These are phyloP conservation scores for Rubroshorea leprosula DNA, from an alignment of 345 rosid genomes.

Conservation along the genomic window DNA sequence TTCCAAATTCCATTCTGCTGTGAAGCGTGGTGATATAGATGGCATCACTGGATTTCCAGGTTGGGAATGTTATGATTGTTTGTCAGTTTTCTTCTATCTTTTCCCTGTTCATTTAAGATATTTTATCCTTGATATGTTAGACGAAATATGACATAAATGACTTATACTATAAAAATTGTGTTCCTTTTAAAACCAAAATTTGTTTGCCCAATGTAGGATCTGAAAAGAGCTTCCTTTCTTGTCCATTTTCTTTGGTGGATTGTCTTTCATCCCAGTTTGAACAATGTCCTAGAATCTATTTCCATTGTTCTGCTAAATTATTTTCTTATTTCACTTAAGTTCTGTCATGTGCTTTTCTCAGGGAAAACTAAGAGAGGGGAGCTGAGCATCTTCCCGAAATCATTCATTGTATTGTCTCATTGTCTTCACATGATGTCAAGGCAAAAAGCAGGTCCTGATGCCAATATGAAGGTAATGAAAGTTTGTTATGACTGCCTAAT, in stretches of 20 bases:
- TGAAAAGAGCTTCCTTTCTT: neutral
- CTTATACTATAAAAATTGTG: too few relatives aligned
- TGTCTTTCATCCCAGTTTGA: neutral
- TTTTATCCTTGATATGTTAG: neutral
- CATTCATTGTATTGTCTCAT: slow-evolving; percentile 64
- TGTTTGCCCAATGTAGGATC: neutral
- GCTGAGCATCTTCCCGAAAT: slow-evolving; percentile 70
- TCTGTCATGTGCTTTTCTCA: slow-evolving; percentile 17
- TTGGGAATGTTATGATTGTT: slow-evolving; percentile 22
- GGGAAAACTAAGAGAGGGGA: slow-evolving; percentile 96
- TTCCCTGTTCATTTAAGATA: neutral
- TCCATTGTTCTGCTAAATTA: neutral
- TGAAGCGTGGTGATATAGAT: slow-evolving; percentile 93
- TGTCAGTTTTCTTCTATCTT: neutral
- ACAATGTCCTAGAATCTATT: neutral
- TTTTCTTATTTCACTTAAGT: neutral
- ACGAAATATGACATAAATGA: too few relatives aligned
- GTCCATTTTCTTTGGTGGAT: neutral
- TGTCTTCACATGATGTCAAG: slow-evolving; percentile 98
- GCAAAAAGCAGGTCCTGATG: slow-evolving; percentile 47
- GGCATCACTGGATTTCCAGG: slow-evolving; percentile 97
- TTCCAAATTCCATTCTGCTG: slow-evolving; percentile 52
- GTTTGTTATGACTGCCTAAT: slow-evolving; percentile 2
- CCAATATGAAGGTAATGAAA: slow-evolving; percentile 41
- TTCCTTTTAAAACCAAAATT: too few relatives aligned